Evolutionary conservation across 192 early-diverging fungal genomes (phyloP).

Genomic region (Borealophlyctis nickersoniae): DNA sequence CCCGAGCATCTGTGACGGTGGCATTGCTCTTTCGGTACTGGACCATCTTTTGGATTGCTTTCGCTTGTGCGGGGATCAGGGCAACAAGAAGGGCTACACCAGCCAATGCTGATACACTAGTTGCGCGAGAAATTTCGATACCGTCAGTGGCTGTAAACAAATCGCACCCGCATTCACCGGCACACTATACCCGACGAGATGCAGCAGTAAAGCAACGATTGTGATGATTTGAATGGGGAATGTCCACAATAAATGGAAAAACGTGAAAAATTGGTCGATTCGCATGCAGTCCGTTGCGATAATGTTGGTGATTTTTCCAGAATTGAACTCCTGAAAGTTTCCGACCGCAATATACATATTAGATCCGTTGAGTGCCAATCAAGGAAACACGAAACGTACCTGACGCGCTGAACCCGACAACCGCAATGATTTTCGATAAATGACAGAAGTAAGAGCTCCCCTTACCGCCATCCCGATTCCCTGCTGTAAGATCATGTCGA

Average conservation of each 20-base stretch:
- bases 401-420: not conserved
- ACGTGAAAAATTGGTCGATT: constrained; percentile 18
- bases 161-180: too few species aligned
- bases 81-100: constrained; percentile 20
- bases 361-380: not conserved
- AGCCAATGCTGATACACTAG: constrained; percentile 25
- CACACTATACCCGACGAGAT: constrained; percentile 9
- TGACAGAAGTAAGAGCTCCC: not conserved
- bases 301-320: not conserved
- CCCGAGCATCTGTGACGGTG: constrained; percentile 19
- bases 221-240: constrained; percentile 10
- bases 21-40: constrained; percentile 25
- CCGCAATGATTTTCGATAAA: not conserved
- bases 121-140: too few species aligned
- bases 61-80: constrained; percentile 24
- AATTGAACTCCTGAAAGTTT: too few species aligned
- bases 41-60: constrained; percentile 14
- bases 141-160: too few species aligned
- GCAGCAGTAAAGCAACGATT: constrained; percentile 15
- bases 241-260: constrained; percentile 28
- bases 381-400: not conserved
- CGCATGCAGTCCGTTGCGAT: constrained; percentile 24
- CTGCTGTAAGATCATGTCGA: too few species aligned
- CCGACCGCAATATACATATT: not conserved
- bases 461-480: not conserved